phyloP scores from a whole-genome alignment of 2,329 filamentous ascomycete species.

The Lasiodiplodia theobromae region DNA sequence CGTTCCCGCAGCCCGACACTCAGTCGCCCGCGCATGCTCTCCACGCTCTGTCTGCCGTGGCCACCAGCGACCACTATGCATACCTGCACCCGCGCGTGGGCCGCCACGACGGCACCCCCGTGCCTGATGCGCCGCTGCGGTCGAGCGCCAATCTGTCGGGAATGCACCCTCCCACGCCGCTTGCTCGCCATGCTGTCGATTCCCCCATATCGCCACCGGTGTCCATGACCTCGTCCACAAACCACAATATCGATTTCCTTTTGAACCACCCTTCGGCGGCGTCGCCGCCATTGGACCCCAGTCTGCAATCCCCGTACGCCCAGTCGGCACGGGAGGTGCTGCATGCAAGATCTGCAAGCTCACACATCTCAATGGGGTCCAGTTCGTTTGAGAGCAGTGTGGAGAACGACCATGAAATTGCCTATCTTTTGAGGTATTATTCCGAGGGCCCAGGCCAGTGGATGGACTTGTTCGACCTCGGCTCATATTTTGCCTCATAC shows the following conservation, averaged over 20 bases:
- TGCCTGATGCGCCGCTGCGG: slow-evolving; percentile 22
- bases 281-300: slow-evolving; percentile 46
- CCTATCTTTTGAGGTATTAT: slow-evolving; percentile 67
- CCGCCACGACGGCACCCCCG: slow-evolving; percentile 40
- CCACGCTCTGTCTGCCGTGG: slow-evolving; percentile 62
- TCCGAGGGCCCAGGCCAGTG: slow-evolving; percentile 66
- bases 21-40: slow-evolving; percentile 56
- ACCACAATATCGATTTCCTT: slow-evolving; percentile 63
- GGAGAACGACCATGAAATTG: slow-evolving; percentile 61
- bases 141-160: slow-evolving; percentile 31
- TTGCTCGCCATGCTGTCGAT: slow-evolving; percentile 35
- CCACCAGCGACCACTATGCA: slow-evolving; percentile 51
- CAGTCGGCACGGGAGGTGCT: slow-evolving; percentile 30
- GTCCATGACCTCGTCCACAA: slow-evolving; percentile 46
- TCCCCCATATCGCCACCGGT: slow-evolving; percentile 52
- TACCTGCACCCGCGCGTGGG: slow-evolving; percentile 41
- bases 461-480: slow-evolving; percentile 64
- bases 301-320: slow-evolving; percentile 42
- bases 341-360: slow-evolving; percentile 23
- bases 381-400: slow-evolving; percentile 29
- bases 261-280: slow-evolving; percentile 52
- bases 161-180: slow-evolving; percentile 36
- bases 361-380: slow-evolving; percentile 26
- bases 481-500: slow-evolving; percentile 66
- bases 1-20: slow-evolving; percentile 33